Evolutionary conservation across 2,329 filamentous ascomycete species (phyloP), one percentile per base, ranked within the genome.

Genomic region (Byssochlamys sp.): DNA sequence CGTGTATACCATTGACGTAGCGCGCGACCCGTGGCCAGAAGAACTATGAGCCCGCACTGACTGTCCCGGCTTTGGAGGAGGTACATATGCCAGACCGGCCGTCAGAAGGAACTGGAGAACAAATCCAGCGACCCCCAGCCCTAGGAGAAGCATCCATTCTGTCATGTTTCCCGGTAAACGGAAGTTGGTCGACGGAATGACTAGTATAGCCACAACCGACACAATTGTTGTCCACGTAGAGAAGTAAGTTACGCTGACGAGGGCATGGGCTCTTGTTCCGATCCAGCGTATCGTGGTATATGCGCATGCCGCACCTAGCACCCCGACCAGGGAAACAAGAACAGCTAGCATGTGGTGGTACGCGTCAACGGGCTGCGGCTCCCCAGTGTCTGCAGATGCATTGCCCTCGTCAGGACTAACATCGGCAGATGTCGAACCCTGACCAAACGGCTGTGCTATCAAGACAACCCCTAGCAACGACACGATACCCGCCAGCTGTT

Each of bases 201-300:
- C 65, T 3, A 81, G 61, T 62, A 95, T 81, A 29, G 82, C 82
- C 0, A 83, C 64, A 1, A 80, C 68, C 50, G 85, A 86, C 53
- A 95, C 84, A 2, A 91, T 65, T 0, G 84, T 86, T 64, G 86
- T 89, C 75, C 83, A 86, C 0, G 78, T 76, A 2, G 85, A 84
- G 67, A 96, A 95, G 72, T 91, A 95, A 66, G 90, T 95, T 57
- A 95, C 89, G 1, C 84, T 88, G 58, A 95, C 84, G n/a, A 96
- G 77, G 0, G 91, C 84, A 68, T 95, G 90, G 0, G 88, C 87
- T 28, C 89, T 82, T 64, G 84, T 83, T 12, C 91, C 91, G 60
- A 96, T 92, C 72, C 87, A 84, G 14, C 90, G 81, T 61, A 96
- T 87, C 0, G 83, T 83, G 1, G 92, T 90, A 66, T 86, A 91